Evolutionary conservation across 495 filamentous ascomycete species (phyloP), one percentile per base, ranked within the genome.

Genomic region (Amorphotheca resinae): DNA sequence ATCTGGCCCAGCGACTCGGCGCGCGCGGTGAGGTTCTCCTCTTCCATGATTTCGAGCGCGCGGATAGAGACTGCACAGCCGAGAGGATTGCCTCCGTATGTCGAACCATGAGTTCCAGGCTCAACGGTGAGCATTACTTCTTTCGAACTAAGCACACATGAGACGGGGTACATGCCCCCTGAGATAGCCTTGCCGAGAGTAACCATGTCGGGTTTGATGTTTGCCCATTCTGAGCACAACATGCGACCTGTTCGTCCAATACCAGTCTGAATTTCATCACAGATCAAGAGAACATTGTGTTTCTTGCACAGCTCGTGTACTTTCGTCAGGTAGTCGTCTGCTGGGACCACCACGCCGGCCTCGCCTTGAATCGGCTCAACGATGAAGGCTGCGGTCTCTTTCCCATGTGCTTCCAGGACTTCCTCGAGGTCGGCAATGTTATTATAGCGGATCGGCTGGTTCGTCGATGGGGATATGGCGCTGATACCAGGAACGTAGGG

Each of bases 281-380:
- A 94, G 57, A 99, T 95, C 50, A 99, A 59, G 25, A 99, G 76
- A 17, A 88, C 86, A 51, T 95, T 93, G 69, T 96, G 74, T 64
- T 91, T 81, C 61, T 85, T 83, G 70, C 91, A 99, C 16, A 96
- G 76, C 15, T 72, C 79, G 23, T 84, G 73, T n/a, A 82, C 85
- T 49, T 82, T 76, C 45, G 68, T 62, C 12, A 99, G 72, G 63
- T 99, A 99, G 59, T 80, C 77, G 25, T 89, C 84, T 54, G 87
- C 82, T 1, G 91, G 91, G 14, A 99, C 93, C 12, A 96, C 83
- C 21, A 99, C 95, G 31, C 91, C 91, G 2, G 91, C 91, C 64
- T 99, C 91, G 47, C 91, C 91, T 65, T 99, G 91, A 50, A 99
- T 99, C 9, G 91, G 91, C 62, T 99, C 91, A 16, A 96, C 81